Evolutionary conservation across 2,329 filamentous ascomycete genomes (phyloP).

Genomic region (Kalmusia sp.): DNA sequence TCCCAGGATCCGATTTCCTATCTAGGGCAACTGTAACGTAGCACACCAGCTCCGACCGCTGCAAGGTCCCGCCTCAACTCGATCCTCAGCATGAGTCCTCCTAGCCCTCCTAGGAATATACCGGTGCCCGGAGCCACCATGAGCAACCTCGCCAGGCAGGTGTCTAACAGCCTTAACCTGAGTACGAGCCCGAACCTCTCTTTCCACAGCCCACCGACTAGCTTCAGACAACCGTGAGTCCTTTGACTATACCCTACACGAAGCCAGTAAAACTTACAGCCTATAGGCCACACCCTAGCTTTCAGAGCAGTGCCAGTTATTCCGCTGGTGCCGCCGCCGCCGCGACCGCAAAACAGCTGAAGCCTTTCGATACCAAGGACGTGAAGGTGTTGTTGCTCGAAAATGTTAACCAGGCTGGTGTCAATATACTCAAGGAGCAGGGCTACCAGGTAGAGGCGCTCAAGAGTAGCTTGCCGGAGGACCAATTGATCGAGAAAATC

Average conservation of each 20-base stretch:
- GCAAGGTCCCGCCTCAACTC: constrained; percentile 15
- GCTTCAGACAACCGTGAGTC: constrained; percentile 50
- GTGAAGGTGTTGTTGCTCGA: constrained; percentile 96
- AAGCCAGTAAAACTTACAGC: neutral
- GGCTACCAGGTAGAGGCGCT: constrained; percentile 95
- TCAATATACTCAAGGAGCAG: constrained; percentile 80
- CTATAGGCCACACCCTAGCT: constrained; percentile 39
- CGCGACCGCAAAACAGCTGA: constrained; percentile 75
- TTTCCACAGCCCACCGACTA: constrained; percentile 76
- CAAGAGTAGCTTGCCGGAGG: constrained; percentile 89
- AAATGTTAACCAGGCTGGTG: constrained; percentile 92
- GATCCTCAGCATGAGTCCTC: constrained; percentile 23
- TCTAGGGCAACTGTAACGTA: constrained; percentile 6
- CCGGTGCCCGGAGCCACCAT: constrained; percentile 26
- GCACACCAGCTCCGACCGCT: neutral
- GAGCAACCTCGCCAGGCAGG: constrained; percentile 50
- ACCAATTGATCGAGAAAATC: constrained; percentile 96
- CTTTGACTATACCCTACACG: neutral
- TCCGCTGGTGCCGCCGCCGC: constrained; percentile 19
- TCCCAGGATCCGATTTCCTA: constrained; percentile 6
- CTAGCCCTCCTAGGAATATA: constrained; percentile 46
- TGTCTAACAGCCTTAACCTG: constrained; percentile 69
- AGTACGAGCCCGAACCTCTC: constrained; percentile 77
- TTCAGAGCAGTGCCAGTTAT: constrained; percentile 44
- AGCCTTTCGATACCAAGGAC: constrained; percentile 94